Percentiles rank a stretch among this genome's conserved stretches.
phyloP scores from a whole-genome alignment of 345 rosid genomes.

The Sapria himalayana region DNA sequence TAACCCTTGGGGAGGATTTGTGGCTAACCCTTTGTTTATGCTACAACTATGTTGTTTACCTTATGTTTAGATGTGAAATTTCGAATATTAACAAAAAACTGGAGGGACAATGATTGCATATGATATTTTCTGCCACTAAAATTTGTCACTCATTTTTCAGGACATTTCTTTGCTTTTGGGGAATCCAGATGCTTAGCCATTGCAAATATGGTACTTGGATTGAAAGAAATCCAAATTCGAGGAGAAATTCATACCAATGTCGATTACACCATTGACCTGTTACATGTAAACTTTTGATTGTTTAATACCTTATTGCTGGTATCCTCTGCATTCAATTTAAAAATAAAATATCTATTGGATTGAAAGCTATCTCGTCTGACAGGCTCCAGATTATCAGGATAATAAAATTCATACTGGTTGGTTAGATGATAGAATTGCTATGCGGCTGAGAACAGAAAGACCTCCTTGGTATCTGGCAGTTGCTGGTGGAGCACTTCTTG shows the following conservation, averaged over 20 bases:
- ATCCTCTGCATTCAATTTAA: too few relatives aligned
- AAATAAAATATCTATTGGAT: too few relatives aligned
- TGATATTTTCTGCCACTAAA: slow-evolving; percentile 1
- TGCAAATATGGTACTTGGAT: slow-evolving; percentile 98
- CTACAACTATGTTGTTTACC: too few relatives aligned
- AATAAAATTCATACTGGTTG: slow-evolving; percentile 98
- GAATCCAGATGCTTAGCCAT: slow-evolving; percentile 95
- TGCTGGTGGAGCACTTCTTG: slow-evolving; percentile 91
- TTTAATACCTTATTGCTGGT: too few relatives aligned
- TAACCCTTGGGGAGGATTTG: too few relatives aligned
- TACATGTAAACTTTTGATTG: slow-evolving; percentile 83
- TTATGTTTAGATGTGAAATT: too few relatives aligned
- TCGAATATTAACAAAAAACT: too few relatives aligned
- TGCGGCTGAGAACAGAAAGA: slow-evolving; percentile 99
- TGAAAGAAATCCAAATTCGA: slow-evolving; percentile 97
- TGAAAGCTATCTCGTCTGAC: too few relatives aligned
- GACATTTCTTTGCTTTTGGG: slow-evolving; percentile 95
- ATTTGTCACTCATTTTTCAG: slow-evolving; percentile 18
- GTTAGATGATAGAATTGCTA: slow-evolving; percentile 98
- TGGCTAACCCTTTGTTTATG: too few relatives aligned
- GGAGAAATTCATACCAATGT: slow-evolving; percentile 96
- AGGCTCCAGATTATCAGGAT: slow-evolving; percentile 92
- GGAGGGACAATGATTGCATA: slow-evolving; percentile 3
- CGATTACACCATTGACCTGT: slow-evolving; percentile 88
- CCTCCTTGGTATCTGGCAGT: slow-evolving; percentile 99